Base-by-base conservation (phyloP, 208 protist genomes). In the Leishmania mexicana region DNA sequence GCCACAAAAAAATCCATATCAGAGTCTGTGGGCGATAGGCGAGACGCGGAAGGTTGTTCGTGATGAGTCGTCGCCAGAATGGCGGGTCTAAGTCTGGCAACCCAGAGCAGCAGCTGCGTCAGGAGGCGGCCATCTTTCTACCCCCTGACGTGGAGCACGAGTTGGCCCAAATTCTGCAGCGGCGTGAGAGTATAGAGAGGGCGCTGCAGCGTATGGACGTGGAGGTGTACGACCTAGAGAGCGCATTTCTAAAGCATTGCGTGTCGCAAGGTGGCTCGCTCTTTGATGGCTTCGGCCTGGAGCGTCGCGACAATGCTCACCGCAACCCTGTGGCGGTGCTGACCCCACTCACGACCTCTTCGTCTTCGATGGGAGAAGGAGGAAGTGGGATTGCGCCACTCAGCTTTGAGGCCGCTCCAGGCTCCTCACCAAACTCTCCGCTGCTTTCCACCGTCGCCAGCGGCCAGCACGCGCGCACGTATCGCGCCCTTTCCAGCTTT, bases 231-330 rank as follows among this genome's bases (percentile, higher is more conserved):
- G 87, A 93, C 51, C 58, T 93, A 24, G 92, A 97, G 81, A 90
- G 81, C 53, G 79, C 80, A 21, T 97, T 90, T 58, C 80, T 97
- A 40, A 86, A 87, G 76, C 85, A 91, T 40, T 93, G 88, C 64
- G 86, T 95, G 42, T 88, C 92, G 65, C 79, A 91, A 31, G 91
- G 92, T 60, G 94, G 94, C 17, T 94, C 85, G 57, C 78, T 97
- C 5, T 97, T 95, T 70, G 94, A 97, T 60, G 94, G 92, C 11
- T 97, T 90, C 77, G 92, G 92, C 3, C 65, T 93, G n/a, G 90
- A 95, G 83, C 90, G 89, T n/a, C 83, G 83, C 74, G 77, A 83
- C 17, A 57, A 68, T 35, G 82, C 77, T 5, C 82, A 85, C 77
- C 82, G 82, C 73, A 85, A 75, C 53, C 78, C 82, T 28, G 72